Evolutionary conservation across 306 rosid species (phyloP).

Genomic region (Dryas octopetala): DNA sequence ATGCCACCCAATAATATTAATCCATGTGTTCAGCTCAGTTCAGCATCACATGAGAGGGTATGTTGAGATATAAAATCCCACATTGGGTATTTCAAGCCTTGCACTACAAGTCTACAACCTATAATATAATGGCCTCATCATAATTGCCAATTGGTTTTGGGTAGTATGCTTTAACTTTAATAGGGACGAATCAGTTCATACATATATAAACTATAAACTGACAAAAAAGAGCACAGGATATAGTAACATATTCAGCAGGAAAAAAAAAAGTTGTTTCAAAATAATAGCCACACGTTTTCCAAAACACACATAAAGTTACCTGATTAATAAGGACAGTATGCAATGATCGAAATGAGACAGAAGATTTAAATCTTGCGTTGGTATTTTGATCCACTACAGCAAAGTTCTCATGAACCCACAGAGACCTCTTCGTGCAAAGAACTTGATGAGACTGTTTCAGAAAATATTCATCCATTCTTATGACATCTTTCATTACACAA

Average conservation of each 20-base stretch:
- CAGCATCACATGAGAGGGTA: too few species aligned
- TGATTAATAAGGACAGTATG: slow-evolving; percentile 56
- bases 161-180: too few species aligned
- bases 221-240: not conserved
- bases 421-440: slow-evolving; percentile 50
- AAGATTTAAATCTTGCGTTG: slow-evolving; percentile 32
- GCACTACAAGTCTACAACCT: too few species aligned
- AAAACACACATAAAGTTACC: slow-evolving; percentile 41
- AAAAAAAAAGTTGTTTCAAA: not conserved
- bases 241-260: not conserved
- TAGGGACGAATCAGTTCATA: not conserved
- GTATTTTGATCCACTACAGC: slow-evolving; percentile 36
- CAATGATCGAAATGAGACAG: slow-evolving; percentile 29
- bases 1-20: too few species aligned
- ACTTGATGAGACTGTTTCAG: slow-evolving; percentile 57
- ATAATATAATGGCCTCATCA: too few species aligned
- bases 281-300: slow-evolving; percentile 1
- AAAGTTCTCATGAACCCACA: slow-evolving; percentile 63
- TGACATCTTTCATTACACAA: slow-evolving; percentile 46
- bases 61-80: too few species aligned
- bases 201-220: not conserved
- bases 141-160: too few species aligned
- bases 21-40: too few species aligned
- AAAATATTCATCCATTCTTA: slow-evolving; percentile 47
- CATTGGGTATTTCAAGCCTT: too few species aligned